Base-by-base conservation (phyloP, 2,329 filamentous ascomycete species). In the Botrytis galanthina region DNA sequence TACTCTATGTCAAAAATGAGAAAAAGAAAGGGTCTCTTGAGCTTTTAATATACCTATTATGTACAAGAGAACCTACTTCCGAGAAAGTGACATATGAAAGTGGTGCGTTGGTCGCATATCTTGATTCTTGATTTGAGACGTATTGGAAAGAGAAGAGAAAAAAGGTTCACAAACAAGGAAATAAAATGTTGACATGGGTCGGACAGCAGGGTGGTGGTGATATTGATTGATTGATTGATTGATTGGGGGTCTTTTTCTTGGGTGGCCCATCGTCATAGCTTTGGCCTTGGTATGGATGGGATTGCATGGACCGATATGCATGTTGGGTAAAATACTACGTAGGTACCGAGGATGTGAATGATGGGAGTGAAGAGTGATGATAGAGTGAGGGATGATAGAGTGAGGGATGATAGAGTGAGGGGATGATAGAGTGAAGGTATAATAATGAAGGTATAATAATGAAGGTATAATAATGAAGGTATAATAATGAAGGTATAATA, bases 31-130 rank as follows among this genome's bases (percentile, higher is more conserved):
- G 29, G 10, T 46, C 61, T 46, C 20, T 22, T 5, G 22, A 32
- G 61, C 61, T 64, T 64, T 64, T 62, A 42, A 62, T n/a, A 39
- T 29, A 54, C 9, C 20, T 46, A 37, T 14, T 0, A 37, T 5
- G n/a, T 42, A 42, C 37, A 35, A 35, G 35, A 3, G 3, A 26
- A n/a, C 4, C 48, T 51, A n/a, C 48, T 51, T 26, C n/a, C n/a
- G 48, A 54, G 48, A 46, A 64, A 64, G 61, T 64, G 61, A 63
- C 60, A 62, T 62, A 62, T n/a, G 35, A 6, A n/a, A 29, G 60
- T 63, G 39, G 39, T 64, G 61, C 61, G 61, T 64, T 64, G 39
- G 61, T 20, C n/a, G 39, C 61, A 46, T 64, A 64, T 64, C 61
- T 32, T 29, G 46, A 39, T 37, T 66, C 18, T 62, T 39, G 37